Evolutionary conservation across 129 eudicot species (phyloP), one percentile per base, ranked within the genome.

Genomic region (Helichrysum umbraculigerum): DNA sequence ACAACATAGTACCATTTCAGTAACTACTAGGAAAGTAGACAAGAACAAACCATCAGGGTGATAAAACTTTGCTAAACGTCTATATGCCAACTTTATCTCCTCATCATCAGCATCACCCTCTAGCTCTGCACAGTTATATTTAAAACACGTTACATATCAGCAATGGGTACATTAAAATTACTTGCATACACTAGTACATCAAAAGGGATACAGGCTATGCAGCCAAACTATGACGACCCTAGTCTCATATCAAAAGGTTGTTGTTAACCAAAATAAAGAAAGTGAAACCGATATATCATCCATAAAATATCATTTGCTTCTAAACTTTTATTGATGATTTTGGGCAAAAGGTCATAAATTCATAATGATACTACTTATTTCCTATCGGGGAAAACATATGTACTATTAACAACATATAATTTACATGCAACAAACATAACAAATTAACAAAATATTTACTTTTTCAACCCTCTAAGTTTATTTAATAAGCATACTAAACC

Each of bases 21-120:
- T 28, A 63, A 63, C 6, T 81, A 78, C n/a, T 70, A 71, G 67
- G 73, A 76, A 33, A 42, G 22, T 65, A 62, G 62, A 73, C 68
- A 76, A 78, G 84, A 29, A 81, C 99, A 81, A 84, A 95, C 99
- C 99, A 91, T 95, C 99, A 7, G 99, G 99, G 66, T 95, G 99
- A 86, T 95, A 95, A 63, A 81, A 95, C 83, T 95, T 95, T 65
- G 96, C 99, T 84, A 95, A 85, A 52, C 99, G 96, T 83, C 99
- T 84, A 64, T 95, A 95, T 12, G 99, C 89, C 70, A 84, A 51
- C 85, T 95, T 95, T 72, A 95, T 91, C 60, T 89, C 84, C 63
- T 91, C 99, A 12, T 89, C 99, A 78, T 86, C 90, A 70, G 96
- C 97, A 85, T 91, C 93, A 39, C 91, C 82, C 70, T 89, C 97